Conservation (phyloP, 202 grass and related monocot genomes). For the Digitaria exilis region DNA sequence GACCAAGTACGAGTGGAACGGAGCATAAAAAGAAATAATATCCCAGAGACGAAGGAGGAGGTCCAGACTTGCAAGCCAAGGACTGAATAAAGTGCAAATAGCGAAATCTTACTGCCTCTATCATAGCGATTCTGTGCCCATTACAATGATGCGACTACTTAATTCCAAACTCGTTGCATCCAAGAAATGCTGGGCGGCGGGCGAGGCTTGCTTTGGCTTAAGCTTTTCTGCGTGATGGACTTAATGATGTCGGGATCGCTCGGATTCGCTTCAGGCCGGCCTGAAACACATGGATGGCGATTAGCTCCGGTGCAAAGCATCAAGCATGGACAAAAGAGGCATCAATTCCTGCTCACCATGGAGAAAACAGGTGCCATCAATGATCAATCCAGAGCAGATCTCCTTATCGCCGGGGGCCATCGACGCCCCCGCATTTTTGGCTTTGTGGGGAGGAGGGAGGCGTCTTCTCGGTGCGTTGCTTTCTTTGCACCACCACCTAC, state of each 20-base stretch:
- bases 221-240: background rate
- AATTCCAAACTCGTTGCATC: background rate
- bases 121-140: slow-evolving; percentile 20
- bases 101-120: slow-evolving; percentile 14
- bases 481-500: slow-evolving; percentile 32
- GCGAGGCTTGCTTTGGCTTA: background rate
- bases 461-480: slow-evolving; percentile 33
- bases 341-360: background rate
- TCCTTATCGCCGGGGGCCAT: slow-evolving; percentile 7
- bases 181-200: background rate
- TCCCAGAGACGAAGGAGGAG: background rate
- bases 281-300: slow-evolving; percentile 29
- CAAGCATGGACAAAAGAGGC: background rate
- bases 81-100: slow-evolving; percentile 29
- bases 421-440: slow-evolving; percentile 23
- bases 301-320: too few relatives aligned
- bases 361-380: background rate
- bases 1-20: background rate
- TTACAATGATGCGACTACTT: background rate
- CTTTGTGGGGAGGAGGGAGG: background rate
- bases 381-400: background rate
- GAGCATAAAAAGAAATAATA: background rate
- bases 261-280: background rate
- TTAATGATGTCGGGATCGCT: slow-evolving; percentile 29
- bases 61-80: slow-evolving; percentile 44